Evolutionary conservation across 1,139 yeast species (phyloP), one percentile per base, ranked within the genome.

Genomic region (Kodamaea sp.): DNA sequence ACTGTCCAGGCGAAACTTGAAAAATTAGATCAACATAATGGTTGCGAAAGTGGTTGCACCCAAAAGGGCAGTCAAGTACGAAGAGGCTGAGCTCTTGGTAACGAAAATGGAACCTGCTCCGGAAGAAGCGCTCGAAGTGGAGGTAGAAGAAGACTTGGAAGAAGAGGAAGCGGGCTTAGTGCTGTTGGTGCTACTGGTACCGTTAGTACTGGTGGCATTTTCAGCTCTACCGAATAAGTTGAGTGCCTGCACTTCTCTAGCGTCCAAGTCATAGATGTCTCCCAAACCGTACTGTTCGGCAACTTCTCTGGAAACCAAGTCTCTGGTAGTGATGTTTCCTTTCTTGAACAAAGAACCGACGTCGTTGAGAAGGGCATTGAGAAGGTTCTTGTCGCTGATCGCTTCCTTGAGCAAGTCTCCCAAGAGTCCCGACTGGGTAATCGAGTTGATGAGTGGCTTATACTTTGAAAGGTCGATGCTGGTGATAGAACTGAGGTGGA

Each of bases 401-500:
- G 66, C 64, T 45, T 51, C 47, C 28, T 44, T 42, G 27, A 63
- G 31, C 21, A 56, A 50, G 43, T 61, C 42, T 26, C 45, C 49
- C 30, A 63, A 46, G 33, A 63, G 51, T 2, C 62, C 61, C 18
- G 68, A 62, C 21, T 46, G 41, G 36, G 42, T 42, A 28, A 62
- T 43, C 4, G 61, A 42, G 3, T 38, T 32, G 20, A 59, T 39
- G 18, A 61, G 31, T 26, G 65, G 65, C 19, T 39, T 38, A 23
- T 59, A 43, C 16, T 52, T 43, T 20, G 58, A 27, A 9, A 34
- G 28, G 34, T 39, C 29, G 22, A 38, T 20, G 21, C 46, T 36
- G 16, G 43, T 30, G 18, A 41, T 19, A 9, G 32, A 30, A 10
- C 59, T 58, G 34, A 62, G 37, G 44, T 58, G 48, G 34, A 62